These are phyloP conservation scores for Xylariaceae sp. DNA, from an alignment of 2,329 filamentous ascomycete genomes.

Conservation along the genomic window DNA sequence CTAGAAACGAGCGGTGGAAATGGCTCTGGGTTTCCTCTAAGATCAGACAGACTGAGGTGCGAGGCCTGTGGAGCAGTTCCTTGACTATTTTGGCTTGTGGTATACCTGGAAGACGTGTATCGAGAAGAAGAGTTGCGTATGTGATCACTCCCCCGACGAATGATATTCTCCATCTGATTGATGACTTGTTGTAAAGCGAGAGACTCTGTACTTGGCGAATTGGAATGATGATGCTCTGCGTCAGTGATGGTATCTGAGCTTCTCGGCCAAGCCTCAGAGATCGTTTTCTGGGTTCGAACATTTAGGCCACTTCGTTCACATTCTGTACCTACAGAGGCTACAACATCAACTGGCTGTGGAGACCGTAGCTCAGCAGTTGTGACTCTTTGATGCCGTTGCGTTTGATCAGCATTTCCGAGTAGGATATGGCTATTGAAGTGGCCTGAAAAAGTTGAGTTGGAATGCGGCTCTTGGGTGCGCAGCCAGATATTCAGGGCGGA, in stretches of 20 bases:
- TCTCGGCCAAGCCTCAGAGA: too few relatives aligned
- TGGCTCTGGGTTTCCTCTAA: slow-evolving; percentile 12
- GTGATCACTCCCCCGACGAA: slow-evolving; percentile 4
- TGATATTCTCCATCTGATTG: slow-evolving; percentile 3
- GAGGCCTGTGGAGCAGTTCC: slow-evolving; percentile 20
- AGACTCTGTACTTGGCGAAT: slow-evolving; percentile 7
- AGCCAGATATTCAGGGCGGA: slow-evolving; percentile 31
- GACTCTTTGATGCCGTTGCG: too few relatives aligned
- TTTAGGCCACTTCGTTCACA: background rate
- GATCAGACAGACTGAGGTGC: slow-evolving; percentile 15
- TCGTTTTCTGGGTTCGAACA: slow-evolving; percentile 1
- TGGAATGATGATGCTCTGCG: too few relatives aligned
- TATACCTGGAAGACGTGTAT: slow-evolving; percentile 27
- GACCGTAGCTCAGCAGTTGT: too few relatives aligned
- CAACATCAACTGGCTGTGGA: too few relatives aligned
- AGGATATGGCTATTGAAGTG: slow-evolving; percentile 17
- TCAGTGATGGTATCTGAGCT: too few relatives aligned
- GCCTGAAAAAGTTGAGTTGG: slow-evolving; percentile 18
- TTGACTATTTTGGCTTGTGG: slow-evolving; percentile 20
- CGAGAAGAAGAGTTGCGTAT: slow-evolving; percentile 18
- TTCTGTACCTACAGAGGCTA: too few relatives aligned
- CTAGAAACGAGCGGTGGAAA: slow-evolving; percentile 11
- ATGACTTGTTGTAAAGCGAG: slow-evolving; percentile 6
- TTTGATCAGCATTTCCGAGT: slow-evolving; percentile 7
- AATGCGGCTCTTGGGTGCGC: slow-evolving; percentile 25